Evolutionary conservation across 2,329 filamentous ascomycete genomes (phyloP).

Genomic region (Neofusicoccum cordaticola): DNA sequence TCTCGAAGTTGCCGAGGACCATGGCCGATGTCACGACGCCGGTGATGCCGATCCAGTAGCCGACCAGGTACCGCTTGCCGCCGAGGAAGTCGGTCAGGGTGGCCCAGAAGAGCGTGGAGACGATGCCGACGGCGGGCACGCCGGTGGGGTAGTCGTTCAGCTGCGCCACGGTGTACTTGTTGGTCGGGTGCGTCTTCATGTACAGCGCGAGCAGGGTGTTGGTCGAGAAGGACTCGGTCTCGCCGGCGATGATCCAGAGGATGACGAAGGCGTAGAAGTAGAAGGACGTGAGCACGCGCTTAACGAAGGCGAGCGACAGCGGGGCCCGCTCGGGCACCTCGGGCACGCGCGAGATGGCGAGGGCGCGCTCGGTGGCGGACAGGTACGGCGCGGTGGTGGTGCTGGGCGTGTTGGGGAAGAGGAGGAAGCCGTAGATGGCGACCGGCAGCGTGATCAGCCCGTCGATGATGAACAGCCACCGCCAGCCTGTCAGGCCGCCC

Average conservation of each 20-base stretch:
- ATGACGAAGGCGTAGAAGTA: slow-evolving; percentile 66
- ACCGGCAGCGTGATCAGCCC: slow-evolving; percentile 57
- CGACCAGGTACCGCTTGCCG: slow-evolving; percentile 64
- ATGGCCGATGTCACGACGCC: slow-evolving; percentile 62
- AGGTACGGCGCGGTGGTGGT: slow-evolving; percentile 45
- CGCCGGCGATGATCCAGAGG: slow-evolving; percentile 68
- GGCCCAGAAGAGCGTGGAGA: slow-evolving; percentile 65
- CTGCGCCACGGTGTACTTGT: slow-evolving; percentile 48
- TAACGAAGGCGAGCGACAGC: slow-evolving; percentile 50
- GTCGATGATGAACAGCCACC: slow-evolving; percentile 48
- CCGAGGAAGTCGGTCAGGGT: slow-evolving; percentile 64
- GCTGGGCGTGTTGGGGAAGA: slow-evolving; percentile 46
- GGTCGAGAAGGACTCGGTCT: slow-evolving; percentile 67
- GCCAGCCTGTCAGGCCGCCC: slow-evolving; percentile 54
- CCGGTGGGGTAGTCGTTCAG: slow-evolving; percentile 56
- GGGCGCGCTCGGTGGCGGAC: slow-evolving; percentile 37
- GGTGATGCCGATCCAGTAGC: slow-evolving; percentile 65
- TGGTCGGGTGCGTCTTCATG: slow-evolving; percentile 47
- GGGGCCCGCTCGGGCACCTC: slow-evolving; percentile 47
- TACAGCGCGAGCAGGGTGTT: slow-evolving; percentile 58
- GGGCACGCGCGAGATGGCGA: slow-evolving; percentile 47
- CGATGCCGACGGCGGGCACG: slow-evolving; percentile 52
- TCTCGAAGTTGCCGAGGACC: slow-evolving; percentile 54
- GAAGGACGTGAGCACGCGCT: slow-evolving; percentile 57
- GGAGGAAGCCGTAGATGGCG: slow-evolving; percentile 53